Conservation (phyloP, 2,329 filamentous ascomycete species). For the Aquanectria penicillioides region DNA sequence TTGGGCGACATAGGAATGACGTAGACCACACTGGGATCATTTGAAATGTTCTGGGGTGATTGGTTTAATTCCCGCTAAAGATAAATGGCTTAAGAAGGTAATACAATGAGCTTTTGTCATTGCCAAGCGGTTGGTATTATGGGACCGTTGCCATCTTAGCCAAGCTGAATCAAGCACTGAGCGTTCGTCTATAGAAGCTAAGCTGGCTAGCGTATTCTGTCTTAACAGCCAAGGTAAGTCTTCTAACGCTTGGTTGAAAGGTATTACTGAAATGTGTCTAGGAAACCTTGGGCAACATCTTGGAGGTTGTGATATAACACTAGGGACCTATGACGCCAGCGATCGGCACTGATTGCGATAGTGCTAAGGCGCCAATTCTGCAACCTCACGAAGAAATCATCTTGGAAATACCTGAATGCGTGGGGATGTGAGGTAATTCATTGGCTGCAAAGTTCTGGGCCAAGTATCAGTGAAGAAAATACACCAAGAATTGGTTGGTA, state of each 20-base stretch:
- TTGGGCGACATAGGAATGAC: not conserved
- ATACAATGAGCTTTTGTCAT: conserved; percentile 14
- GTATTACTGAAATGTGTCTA: not conserved
- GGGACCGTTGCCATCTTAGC: too few relatives aligned
- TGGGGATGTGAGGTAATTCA: not conserved
- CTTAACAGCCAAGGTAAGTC: not conserved
- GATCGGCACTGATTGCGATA: conserved; percentile 1
- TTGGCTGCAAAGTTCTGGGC: too few relatives aligned
- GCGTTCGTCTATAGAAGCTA: too few relatives aligned
- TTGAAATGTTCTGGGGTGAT: not conserved
- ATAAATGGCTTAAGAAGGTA: conserved; percentile 16
- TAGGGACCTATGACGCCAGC: conserved; percentile 9
- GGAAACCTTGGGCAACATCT: too few relatives aligned
- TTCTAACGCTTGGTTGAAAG: too few relatives aligned
- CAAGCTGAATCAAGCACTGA: too few relatives aligned
- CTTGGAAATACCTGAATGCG: not conserved
- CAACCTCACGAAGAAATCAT: not conserved
- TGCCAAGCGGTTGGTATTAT: too few relatives aligned
- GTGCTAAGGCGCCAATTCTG: not conserved
- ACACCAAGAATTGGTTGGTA: too few relatives aligned
- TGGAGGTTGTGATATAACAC: not conserved
- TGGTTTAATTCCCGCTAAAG: not conserved
- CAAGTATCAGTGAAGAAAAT: too few relatives aligned
- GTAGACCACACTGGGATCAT: too few relatives aligned
- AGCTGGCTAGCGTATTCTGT: too few relatives aligned